These are phyloP conservation scores for Lactifluus volemus DNA, from an alignment of 768 basidiomycete species.

Conservation along the genomic window DNA sequence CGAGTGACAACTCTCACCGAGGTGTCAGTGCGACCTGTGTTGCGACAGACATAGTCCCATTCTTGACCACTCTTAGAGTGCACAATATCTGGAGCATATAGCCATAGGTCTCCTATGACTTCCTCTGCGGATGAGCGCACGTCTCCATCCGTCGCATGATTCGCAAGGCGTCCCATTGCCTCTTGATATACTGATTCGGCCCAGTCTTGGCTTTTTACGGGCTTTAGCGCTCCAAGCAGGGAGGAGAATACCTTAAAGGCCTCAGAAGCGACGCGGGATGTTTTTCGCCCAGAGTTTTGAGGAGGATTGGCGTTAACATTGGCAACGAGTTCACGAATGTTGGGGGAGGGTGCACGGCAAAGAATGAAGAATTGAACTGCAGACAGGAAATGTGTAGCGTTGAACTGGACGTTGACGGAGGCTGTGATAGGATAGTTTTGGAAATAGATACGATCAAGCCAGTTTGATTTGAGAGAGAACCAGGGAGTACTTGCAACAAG, in stretches of 20 bases:
- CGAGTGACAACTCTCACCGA: conserved; percentile 76
- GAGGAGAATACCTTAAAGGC: conserved; percentile 83
- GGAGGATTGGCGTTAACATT: conserved; percentile 61
- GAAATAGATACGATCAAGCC: conserved; percentile 53
- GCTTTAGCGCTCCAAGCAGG: conserved; percentile 66
- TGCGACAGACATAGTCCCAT: conserved; percentile 73
- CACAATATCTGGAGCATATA: conserved; percentile 71
- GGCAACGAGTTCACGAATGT: conserved; percentile 55
- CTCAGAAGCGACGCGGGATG: conserved; percentile 87
- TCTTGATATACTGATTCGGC: conserved; percentile 65
- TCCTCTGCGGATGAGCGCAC: conserved; percentile 79
- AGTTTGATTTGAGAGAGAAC: conserved; percentile 67
- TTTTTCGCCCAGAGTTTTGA: conserved; percentile 67
- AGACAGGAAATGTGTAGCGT: conserved; percentile 76
- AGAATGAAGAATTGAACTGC: conserved; percentile 79
- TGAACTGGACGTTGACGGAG: conserved; percentile 69
- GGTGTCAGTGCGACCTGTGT: conserved; percentile 60
- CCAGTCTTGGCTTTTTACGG: conserved; percentile 59
- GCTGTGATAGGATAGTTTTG: conserved; percentile 54
- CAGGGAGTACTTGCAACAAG: conserved; percentile 72
- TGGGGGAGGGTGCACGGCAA: conserved; percentile 58
- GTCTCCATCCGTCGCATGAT: conserved; percentile 85
- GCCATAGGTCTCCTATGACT: conserved; percentile 79
- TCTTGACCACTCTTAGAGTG: conserved; percentile 57
- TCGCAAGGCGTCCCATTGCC: conserved; percentile 58